Evolutionary conservation across 768 basidiomycete genomes (phyloP).

Genomic region (Termitomyces sp.): DNA sequence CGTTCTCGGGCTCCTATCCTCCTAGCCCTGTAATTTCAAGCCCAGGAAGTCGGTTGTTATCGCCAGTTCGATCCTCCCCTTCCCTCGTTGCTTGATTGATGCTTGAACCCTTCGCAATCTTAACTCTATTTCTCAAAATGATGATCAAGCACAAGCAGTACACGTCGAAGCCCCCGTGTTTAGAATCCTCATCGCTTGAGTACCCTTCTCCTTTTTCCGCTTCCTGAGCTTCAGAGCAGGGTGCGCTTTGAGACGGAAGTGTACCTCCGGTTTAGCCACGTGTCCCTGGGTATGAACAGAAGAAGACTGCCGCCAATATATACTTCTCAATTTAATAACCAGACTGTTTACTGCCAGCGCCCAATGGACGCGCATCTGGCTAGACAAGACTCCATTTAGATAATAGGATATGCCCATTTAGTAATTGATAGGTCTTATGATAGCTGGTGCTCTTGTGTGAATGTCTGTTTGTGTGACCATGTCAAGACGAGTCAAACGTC

Average conservation of each 20-base stretch:
- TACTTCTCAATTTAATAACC: neutral
- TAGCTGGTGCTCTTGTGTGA: neutral
- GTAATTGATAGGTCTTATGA: neutral
- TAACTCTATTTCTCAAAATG: constrained; percentile 9
- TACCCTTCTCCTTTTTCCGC: neutral
- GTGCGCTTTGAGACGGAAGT: neutral
- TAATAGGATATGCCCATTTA: neutral
- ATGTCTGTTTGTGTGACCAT: neutral
- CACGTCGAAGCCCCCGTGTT: neutral
- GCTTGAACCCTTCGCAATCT: neutral
- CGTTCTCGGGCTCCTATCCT: neutral
- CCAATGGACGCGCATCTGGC: neutral
- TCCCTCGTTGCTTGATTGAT: neutral
- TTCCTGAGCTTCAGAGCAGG: neutral
- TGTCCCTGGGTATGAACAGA: neutral
- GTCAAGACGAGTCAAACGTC: neutral
- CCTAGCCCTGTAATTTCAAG: neutral
- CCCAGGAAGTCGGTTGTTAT: neutral
- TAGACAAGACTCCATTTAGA: neutral
- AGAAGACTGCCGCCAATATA: neutral
- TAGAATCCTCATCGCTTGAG: neutral
- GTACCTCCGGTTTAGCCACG: neutral
- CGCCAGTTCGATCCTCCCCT: neutral
- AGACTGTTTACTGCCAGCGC: neutral
- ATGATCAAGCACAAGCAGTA: neutral